Evolutionary conservation across 2,329 filamentous ascomycete genomes (phyloP).

Genomic region (Penicillium decumbens): DNA sequence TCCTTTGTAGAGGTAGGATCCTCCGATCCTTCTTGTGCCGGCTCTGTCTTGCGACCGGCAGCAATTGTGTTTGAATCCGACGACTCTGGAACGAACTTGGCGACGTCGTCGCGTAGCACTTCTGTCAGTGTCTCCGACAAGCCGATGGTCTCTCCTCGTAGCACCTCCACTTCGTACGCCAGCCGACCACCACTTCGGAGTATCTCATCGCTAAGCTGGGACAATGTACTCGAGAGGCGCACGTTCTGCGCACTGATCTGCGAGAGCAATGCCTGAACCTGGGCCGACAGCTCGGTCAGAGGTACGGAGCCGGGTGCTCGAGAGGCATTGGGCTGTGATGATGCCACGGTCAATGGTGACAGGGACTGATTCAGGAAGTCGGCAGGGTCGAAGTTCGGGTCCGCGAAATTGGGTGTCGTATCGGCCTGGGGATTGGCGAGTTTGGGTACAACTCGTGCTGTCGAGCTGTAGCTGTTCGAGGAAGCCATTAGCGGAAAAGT

Average conservation of each 20-base stretch:
- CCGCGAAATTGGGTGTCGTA: conserved; percentile 65
- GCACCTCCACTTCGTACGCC: conserved; percentile 88
- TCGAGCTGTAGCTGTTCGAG: conserved; percentile 25
- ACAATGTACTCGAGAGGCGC: conserved; percentile 73
- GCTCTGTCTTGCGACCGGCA: conserved; percentile 6
- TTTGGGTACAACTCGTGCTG: conserved; percentile 15
- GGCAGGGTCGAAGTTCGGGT: conserved; percentile 72
- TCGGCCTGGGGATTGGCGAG: conserved; percentile 32
- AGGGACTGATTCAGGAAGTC: conserved; percentile 78
- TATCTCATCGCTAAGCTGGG: conserved; percentile 90
- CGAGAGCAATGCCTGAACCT: conserved; percentile 78
- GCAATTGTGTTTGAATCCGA: neutral
- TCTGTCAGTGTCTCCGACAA: conserved; percentile 74
- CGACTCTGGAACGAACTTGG: conserved; percentile 60
- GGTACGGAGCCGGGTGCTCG: conserved; percentile 50
- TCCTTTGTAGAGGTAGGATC: conserved; percentile 7
- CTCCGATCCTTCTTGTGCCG: conserved; percentile 2
- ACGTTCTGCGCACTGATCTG: conserved; percentile 86
- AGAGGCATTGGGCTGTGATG: conserved; percentile 38
- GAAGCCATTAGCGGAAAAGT: neutral
- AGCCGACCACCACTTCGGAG: conserved; percentile 79
- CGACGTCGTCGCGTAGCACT: conserved; percentile 65
- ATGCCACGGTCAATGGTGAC: conserved; percentile 58
- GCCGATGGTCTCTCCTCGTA: conserved; percentile 82
- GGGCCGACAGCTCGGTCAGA: conserved; percentile 70